A percentile compares a stretch with the other conserved stretches of the same genome.
Conservation (phyloP, 352 stramenopile species). For the Albugo candida region DNA sequence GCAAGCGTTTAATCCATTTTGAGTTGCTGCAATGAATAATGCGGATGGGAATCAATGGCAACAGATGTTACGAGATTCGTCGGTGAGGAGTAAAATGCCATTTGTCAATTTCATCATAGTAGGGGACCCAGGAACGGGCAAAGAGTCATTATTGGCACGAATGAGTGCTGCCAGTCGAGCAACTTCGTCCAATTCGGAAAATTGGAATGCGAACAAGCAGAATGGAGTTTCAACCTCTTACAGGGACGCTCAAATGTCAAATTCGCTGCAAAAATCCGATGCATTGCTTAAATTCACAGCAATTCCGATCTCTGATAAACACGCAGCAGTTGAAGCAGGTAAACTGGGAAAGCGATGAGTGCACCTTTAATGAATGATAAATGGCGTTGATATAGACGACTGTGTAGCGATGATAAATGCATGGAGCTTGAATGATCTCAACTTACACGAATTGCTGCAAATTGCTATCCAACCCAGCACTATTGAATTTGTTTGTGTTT, state of each 20-base stretch:
- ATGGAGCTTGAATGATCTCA: constrained; percentile 58
- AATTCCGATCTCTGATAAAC: no score
- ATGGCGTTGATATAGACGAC: constrained; percentile 20
- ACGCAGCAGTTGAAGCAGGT: no score
- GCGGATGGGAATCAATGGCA: constrained; percentile 43
- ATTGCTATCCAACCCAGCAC: constrained; percentile 35
- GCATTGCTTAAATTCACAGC: no score
- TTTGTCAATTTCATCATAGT: constrained; percentile 43
- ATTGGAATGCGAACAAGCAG: no score
- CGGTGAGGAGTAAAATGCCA: constrained; percentile 52
- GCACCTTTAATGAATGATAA: constrained; percentile 4
- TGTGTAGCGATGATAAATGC: constrained; percentile 53
- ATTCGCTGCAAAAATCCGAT: no score
- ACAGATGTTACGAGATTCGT: constrained; percentile 66
- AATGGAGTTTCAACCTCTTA: no score
- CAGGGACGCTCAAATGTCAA: no score
- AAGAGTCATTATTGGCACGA: constrained; percentile 28
- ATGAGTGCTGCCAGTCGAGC: neutral
- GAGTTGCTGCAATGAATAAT: neutral
- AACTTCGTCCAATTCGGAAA: no score
- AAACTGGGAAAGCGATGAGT: constrained; percentile 16
- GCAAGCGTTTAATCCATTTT: neutral
- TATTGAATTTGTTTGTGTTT: neutral
- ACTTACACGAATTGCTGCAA: constrained; percentile 38
- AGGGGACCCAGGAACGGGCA: constrained; percentile 51